These are phyloP conservation scores for Geranium rotundifolium DNA, from an alignment of 345 rosid species.

Conservation along the genomic window DNA sequence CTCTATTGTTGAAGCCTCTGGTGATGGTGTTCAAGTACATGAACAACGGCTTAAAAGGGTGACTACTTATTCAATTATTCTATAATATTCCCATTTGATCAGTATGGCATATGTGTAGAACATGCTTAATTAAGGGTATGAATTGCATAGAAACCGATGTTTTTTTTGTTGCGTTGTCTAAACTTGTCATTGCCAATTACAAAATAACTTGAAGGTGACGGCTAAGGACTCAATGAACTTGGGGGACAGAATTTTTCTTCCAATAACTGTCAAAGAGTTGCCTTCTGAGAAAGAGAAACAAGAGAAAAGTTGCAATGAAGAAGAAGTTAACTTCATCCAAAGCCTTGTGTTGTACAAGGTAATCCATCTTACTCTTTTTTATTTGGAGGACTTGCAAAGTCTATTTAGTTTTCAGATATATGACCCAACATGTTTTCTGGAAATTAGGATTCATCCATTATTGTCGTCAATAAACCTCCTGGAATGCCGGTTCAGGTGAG, in stretches of 20 bases:
- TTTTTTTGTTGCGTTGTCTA: too few species aligned
- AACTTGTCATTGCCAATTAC: conserved; percentile 8
- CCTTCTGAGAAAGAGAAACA: conserved; percentile 36
- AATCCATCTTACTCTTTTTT: conserved; percentile 6
- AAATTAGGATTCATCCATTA: conserved; percentile 61
- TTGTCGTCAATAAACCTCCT: conserved; percentile 78
- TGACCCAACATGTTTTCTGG: conserved; percentile 11
- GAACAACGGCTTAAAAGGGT: conserved; percentile 52
- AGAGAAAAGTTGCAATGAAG: conserved; percentile 31
- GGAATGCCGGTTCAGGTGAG: conserved; percentile 92
- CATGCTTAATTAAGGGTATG: too few species aligned
- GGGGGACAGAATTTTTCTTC: conserved; percentile 77
- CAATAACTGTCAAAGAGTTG: conserved; percentile 30
- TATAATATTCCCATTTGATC: too few species aligned
- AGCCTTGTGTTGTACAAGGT: conserved; percentile 77
- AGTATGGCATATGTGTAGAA: too few species aligned
- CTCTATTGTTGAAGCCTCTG: conserved; percentile 10
- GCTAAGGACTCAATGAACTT: conserved; percentile 58
- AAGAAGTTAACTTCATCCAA: conserved; percentile 53
- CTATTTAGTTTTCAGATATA: conserved; percentile 3
- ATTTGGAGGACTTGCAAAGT: conserved; percentile 2
- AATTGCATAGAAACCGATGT: too few species aligned
- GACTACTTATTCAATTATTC: conserved; percentile 7
- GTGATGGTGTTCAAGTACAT: conserved; percentile 21
- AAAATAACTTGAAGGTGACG: conserved; percentile 47